Percentiles rank a stretch among this genome's conserved stretches.
Evolutionary conservation across 2,329 filamentous ascomycete species (phyloP).

Genomic region (Talaromyces sp.): DNA sequence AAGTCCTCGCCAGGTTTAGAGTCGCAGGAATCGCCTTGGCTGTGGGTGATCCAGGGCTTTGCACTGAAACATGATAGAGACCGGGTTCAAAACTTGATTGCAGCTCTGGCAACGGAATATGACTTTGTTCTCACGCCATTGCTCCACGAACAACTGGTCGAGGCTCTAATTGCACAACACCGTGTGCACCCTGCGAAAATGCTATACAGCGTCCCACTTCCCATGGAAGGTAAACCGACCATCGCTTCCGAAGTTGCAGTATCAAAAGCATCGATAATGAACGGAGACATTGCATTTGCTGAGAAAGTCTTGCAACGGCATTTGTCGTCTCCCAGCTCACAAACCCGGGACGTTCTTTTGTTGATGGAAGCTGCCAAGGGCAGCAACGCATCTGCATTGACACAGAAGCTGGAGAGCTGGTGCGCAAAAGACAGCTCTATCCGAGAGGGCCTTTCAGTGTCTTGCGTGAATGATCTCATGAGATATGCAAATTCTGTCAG

Average conservation of each 20-base stretch:
- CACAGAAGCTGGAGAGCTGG: slow-evolving; percentile 67
- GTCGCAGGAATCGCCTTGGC: slow-evolving; percentile 35
- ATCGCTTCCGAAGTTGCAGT: slow-evolving; percentile 47
- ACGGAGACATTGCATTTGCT: slow-evolving; percentile 57
- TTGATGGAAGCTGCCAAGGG: slow-evolving; percentile 70
- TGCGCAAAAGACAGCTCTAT: slow-evolving; percentile 39
- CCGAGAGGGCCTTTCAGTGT: slow-evolving; percentile 54
- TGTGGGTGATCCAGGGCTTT: slow-evolving; percentile 55
- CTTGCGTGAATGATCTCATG: slow-evolving; percentile 72
- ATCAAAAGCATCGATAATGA: slow-evolving; percentile 57
- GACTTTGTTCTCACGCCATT: slow-evolving; percentile 43
- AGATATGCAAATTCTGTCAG: slow-evolving; percentile 63
- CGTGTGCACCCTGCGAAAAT: slow-evolving; percentile 56
- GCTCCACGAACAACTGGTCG: slow-evolving; percentile 49
- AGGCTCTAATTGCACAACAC: slow-evolving; percentile 56
- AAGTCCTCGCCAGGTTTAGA: slow-evolving; percentile 15
- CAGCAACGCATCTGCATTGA: slow-evolving; percentile 65
- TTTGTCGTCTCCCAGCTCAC: slow-evolving; percentile 43
- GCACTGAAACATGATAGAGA: slow-evolving; percentile 53
- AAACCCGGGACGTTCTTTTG: slow-evolving; percentile 65
- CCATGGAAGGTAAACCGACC: slow-evolving; percentile 35
- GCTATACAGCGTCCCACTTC: slow-evolving; percentile 59
- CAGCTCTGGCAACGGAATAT: slow-evolving; percentile 44
- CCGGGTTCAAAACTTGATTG: slow-evolving; percentile 51
- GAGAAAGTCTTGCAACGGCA: slow-evolving; percentile 51